Evolutionary conservation across 371 early-diverging fungal genomes (phyloP).

Genomic region (Nematocida sp.): DNA sequence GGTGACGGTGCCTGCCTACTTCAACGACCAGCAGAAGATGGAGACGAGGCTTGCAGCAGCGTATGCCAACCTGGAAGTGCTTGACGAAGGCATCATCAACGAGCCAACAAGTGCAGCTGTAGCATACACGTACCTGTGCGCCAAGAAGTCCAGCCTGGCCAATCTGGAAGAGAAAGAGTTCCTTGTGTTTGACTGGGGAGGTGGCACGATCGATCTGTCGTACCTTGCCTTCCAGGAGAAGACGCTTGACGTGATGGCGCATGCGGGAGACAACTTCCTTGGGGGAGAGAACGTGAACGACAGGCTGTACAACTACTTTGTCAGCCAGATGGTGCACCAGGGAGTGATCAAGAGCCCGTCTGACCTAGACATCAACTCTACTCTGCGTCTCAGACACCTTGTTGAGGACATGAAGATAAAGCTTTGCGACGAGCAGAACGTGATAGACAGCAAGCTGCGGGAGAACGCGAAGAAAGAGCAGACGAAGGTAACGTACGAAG

Average conservation of each 20-base stretch:
- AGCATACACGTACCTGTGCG: slow-evolving; percentile 72
- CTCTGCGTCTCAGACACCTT: slow-evolving; percentile 46
- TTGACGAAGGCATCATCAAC: slow-evolving; percentile 50
- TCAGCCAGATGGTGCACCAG: slow-evolving; percentile 74
- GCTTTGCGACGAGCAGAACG: slow-evolving; percentile 66
- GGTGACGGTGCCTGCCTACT: slow-evolving; percentile 66
- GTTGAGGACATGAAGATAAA: slow-evolving; percentile 60
- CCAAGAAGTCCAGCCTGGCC: slow-evolving; percentile 65
- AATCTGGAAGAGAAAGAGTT: slow-evolving; percentile 67
- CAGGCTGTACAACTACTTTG: slow-evolving; percentile 78
- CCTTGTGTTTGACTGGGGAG: slow-evolving; percentile 88
- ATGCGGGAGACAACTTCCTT: slow-evolving; percentile 89
- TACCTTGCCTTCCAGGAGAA: slow-evolving; percentile 74
- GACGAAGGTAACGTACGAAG: neutral
- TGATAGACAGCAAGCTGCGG: slow-evolving; percentile 5
- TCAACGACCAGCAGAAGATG: slow-evolving; percentile 63
- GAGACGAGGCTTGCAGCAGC: slow-evolving; percentile 62
- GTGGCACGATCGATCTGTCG: slow-evolving; percentile 93
- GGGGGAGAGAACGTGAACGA: slow-evolving; percentile 96
- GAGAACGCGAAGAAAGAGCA: slow-evolving; percentile 3
- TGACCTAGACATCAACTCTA: slow-evolving; percentile 43
- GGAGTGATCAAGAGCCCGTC: neutral
- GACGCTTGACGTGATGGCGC: slow-evolving; percentile 83
- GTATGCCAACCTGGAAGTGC: slow-evolving; percentile 55
- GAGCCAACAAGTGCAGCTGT: slow-evolving; percentile 96